Evolutionary conservation across 108 stramenopile species (phyloP), one percentile per base, ranked within the genome.

Genomic region (Fragilariopsis cylindrus): DNA sequence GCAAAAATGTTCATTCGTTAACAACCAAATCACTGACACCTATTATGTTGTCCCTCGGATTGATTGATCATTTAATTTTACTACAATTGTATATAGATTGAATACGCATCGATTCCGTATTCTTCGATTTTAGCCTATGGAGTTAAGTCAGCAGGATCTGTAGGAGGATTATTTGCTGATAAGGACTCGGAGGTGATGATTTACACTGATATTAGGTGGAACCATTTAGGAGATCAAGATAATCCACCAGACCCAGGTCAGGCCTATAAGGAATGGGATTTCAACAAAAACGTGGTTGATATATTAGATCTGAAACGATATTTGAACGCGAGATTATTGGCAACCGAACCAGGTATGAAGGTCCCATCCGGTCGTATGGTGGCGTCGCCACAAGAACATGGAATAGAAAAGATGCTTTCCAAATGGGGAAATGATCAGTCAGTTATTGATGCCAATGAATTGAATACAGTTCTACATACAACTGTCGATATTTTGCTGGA

Each of bases 241-340:
- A 19, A 69, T 5, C 65, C 48, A 56, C 66, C 55, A 56, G 67
- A 69, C 66, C 75, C 30, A 45, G 53, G 43, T 0, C 66, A 66
- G 65, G 70, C 82, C 8, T 86, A 47, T 62, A 49, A 85, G 5
- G 87, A 88, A 57, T 83, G 88, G 47, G 90, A 91, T 55, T 91
- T 91, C 76, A 86, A 88, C 60, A 91, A 91, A 62, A 85, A 87
- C 54, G 71, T 79, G 42, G 88, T 88, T 0, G 90, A 91, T 54
- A 63, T 91, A 7, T 64, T 85, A 46, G 64, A 75, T 3, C 58
- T 91, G 4, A 82, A 91, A 49, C 60, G 86, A 39, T 90, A 86
- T 66, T 65, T 90, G 6, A 84, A 83, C 6, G 80, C 77, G 65
- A 46, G 86, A 56, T 62, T 83, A 19, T 77, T 88, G 74, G 72